Percentiles rank a stretch among this genome's conserved stretches.
phyloP scores from a whole-genome alignment of 2,329 filamentous ascomycete genomes.

The Penicillium sclerotiorum region DNA sequence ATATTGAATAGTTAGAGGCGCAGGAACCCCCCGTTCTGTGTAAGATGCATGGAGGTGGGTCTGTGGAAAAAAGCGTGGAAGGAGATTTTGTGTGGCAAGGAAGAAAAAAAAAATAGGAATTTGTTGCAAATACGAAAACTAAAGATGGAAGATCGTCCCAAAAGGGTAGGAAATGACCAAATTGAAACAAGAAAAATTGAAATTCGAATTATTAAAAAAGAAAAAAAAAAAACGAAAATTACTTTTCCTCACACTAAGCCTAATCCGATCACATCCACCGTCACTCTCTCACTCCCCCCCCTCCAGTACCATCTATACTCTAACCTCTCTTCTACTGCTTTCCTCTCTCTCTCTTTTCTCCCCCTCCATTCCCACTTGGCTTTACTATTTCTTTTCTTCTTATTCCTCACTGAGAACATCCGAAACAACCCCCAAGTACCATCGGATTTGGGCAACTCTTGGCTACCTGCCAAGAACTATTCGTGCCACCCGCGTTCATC shows the following conservation, averaged over 20 bases:
- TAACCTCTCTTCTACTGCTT: slow-evolving; percentile 3
- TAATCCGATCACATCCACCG: slow-evolving; percentile 23
- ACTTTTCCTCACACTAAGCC: slow-evolving; percentile 17
- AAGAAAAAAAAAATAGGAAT: slow-evolving; percentile 8
- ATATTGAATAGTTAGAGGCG: slow-evolving; percentile 6
- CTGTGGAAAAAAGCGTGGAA: slow-evolving; percentile 16
- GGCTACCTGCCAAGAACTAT: slow-evolving; percentile 18
- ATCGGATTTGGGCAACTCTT: slow-evolving; percentile 14
- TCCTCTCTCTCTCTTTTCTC: slow-evolving; percentile 2
- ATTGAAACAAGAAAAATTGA: slow-evolving; percentile 10
- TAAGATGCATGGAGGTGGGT: slow-evolving; percentile 14
- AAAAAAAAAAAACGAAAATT: slow-evolving; percentile 8
- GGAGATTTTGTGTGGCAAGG: slow-evolving; percentile 5
- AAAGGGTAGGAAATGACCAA: neutral
- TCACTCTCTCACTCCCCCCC: slow-evolving; percentile 16
- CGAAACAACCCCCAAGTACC: neutral
- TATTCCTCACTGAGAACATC: too few relatives aligned
- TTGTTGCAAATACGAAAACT: neutral
- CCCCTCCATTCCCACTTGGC: neutral
- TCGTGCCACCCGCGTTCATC: slow-evolving; percentile 12
- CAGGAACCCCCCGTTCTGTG: slow-evolving; percentile 21
- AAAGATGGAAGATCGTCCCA: too few relatives aligned
- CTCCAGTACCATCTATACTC: slow-evolving; percentile 6
- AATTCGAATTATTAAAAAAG: slow-evolving; percentile 10
- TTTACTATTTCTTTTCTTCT: neutral